Evolutionary conservation across 768 basidiomycete species (phyloP).

Genomic region (Boletellus emodensis): DNA sequence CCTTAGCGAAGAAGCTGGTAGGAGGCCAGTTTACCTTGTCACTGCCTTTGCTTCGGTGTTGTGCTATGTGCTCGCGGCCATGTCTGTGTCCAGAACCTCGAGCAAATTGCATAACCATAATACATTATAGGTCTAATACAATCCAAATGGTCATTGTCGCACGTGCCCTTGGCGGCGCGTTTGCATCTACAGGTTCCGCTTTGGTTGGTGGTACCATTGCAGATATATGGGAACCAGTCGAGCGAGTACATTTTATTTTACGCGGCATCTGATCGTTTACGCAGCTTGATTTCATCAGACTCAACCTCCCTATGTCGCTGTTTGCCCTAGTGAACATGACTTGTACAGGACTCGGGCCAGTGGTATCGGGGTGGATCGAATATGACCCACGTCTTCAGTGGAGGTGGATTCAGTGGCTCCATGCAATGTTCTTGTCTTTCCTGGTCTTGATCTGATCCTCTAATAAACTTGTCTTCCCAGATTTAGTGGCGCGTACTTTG

Average conservation of each 20-base stretch:
- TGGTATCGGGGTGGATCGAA: constrained; percentile 65
- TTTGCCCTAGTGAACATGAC: constrained; percentile 61
- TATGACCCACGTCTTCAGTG: constrained; percentile 54
- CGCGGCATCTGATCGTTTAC: neutral
- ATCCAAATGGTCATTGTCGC: constrained; percentile 58
- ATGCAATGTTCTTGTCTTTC: constrained; percentile 49
- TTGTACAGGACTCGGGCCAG: constrained; percentile 61
- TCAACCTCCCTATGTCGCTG: constrained; percentile 70
- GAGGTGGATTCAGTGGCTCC: constrained; percentile 84
- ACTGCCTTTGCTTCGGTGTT: constrained; percentile 43
- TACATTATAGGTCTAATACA: constrained; percentile 31
- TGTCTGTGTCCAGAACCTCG: constrained; percentile 11
- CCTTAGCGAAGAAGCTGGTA: constrained; percentile 67
- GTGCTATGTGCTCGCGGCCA: constrained; percentile 36
- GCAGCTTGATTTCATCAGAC: constrained; percentile 35
- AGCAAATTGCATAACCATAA: neutral
- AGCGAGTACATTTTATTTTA: constrained; percentile 39
- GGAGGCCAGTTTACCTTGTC: constrained; percentile 53
- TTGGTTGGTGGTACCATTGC: constrained; percentile 70
- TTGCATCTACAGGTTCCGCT: constrained; percentile 61
- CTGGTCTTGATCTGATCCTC: neutral
- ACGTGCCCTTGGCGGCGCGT: constrained; percentile 59
- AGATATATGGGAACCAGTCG: constrained; percentile 59
- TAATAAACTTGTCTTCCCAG: constrained; percentile 30
- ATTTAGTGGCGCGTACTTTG: constrained; percentile 46